Percentiles rank a stretch among this genome's conserved stretches.
Conservation (phyloP, 1,139 yeast genomes). For the Candida gigantensis region DNA sequence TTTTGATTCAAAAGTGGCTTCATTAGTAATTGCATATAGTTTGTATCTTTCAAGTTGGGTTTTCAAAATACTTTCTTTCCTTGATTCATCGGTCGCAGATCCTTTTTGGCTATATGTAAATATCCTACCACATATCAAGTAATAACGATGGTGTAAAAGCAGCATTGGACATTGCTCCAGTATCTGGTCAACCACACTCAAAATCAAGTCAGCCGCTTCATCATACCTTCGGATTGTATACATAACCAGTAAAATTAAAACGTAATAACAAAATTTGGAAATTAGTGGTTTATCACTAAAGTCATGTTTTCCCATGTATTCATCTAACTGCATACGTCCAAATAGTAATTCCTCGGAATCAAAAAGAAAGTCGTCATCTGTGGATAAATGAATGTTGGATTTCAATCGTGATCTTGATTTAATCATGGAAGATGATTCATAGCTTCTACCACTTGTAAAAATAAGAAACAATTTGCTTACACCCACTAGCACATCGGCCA, state of each 20-base stretch:
- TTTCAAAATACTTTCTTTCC: constrained; percentile 14
- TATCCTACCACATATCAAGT: constrained; percentile 20
- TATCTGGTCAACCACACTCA: constrained; percentile 17
- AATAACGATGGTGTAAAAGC: constrained; percentile 26
- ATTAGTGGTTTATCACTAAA: constrained; percentile 5
- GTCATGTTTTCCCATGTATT: constrained; percentile 14
- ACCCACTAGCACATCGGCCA: constrained; percentile 13
- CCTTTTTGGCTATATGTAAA: constrained; percentile 13
- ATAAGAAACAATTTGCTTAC: constrained; percentile 20
- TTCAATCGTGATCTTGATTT: constrained; percentile 3
- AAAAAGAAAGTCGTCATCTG: constrained; percentile 6
- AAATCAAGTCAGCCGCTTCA: constrained; percentile 24
- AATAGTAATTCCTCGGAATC: constrained; percentile 19
- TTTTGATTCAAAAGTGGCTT: constrained; percentile 38
- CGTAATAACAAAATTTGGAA: constrained; percentile 15
- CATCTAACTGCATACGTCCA: constrained; percentile 20
- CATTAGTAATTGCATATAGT: constrained; percentile 37
- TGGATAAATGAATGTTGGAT: background rate
- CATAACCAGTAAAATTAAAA: constrained; percentile 8
- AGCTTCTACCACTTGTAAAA: constrained; percentile 15
- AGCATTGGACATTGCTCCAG: constrained; percentile 25
- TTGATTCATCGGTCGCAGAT: constrained; percentile 6
- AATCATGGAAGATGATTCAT: constrained; percentile 6
- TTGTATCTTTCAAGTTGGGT: constrained; percentile 20
- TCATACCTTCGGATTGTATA: constrained; percentile 18